A percentile compares a stretch with the other conserved stretches of the same genome.
Conservation (phyloP, 169 alveolate species). For the Eimeria sp. region DNA sequence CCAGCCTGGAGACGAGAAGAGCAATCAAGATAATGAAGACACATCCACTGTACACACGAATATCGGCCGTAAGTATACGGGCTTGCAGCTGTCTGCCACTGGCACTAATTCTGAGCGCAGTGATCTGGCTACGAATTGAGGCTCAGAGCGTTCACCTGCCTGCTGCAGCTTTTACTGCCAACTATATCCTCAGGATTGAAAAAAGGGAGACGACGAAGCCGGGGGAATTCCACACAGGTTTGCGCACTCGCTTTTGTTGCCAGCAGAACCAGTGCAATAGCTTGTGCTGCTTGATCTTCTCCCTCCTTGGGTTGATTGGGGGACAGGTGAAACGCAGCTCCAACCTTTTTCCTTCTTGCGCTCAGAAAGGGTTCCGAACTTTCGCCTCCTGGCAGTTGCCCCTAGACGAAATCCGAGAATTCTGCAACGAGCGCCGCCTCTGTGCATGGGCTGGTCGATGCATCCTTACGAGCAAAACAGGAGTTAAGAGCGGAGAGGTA, state of each 20-base stretch:
- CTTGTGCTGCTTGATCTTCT: not conserved
- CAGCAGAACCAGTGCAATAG: not conserved
- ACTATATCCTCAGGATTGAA: not conserved
- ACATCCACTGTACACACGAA: not conserved
- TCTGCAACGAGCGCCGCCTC: conserved; percentile 48
- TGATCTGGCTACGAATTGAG: not conserved
- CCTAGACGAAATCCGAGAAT: conserved; percentile 74
- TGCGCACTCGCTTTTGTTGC: not conserved
- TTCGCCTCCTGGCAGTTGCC: conserved; percentile 75
- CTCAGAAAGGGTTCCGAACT: conserved; percentile 26
- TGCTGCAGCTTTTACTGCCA: not conserved
- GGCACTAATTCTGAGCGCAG: not conserved
- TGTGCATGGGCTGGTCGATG: conserved; percentile 81
- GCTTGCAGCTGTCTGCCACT: not conserved
- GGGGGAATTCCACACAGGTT: not conserved
- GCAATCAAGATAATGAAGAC: not conserved
- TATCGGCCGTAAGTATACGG: not conserved
- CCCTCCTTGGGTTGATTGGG: not conserved
- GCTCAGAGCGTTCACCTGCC: not conserved
- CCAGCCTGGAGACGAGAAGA: not conserved
- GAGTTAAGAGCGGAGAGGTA: conserved; percentile 75
- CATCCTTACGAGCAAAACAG: not conserved
- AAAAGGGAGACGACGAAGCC: not conserved
- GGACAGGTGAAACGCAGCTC: not conserved
- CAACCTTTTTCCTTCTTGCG: not conserved